Base-by-base conservation (phyloP, 805 yeast species). In the Yamadazyma ubonensis region DNA sequence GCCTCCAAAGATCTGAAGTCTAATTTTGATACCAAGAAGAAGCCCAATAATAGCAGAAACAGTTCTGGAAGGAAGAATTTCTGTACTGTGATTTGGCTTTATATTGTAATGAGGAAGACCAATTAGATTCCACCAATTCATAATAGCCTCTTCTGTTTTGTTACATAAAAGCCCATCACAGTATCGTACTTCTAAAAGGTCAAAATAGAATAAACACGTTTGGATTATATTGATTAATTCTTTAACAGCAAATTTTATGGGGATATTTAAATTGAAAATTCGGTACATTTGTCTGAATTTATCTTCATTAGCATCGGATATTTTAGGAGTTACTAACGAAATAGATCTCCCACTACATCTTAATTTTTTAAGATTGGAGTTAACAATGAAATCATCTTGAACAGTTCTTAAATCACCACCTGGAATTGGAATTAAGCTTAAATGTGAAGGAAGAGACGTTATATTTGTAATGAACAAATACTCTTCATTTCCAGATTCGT, bases 321-420 rank as follows among this genome's bases (percentile, higher is more conserved):
- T 87, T 21, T 70, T 70, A 10, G 61, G 61, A n/a, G 81, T 71
- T 9, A 86, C 69, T 23, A 88, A 62, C 33, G 89, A 70, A 0
- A 89, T 83, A 0, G 96, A 80, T 43, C 99, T 70, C 7, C 97
- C 95, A 38, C 88, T 84, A 60, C 98, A 91, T 16, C 81, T 79
- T 38, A 89, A 58, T 50, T 86, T 76, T 48, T 84, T 78, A 51
- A 93, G 65, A 60, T 89, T 81, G 39, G 86, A 81, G 55, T 89
- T 90, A 7, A 86, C 78, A 36, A 76, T 74, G 55, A 86, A 91
- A 32, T 66, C 61, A 15, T 69, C 68, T 70, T 82, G 78, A 2
- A 78, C 67, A 0, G 67, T 61, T 20, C 74, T 61, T 6, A 65
- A 52, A 44, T 77, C 77, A 1, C 90, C 90, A 23, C 68, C 66